These are phyloP conservation scores for Aphanoascus verrucosus DNA, from an alignment of 2,329 filamentous ascomycete genomes.

Conservation along the genomic window DNA sequence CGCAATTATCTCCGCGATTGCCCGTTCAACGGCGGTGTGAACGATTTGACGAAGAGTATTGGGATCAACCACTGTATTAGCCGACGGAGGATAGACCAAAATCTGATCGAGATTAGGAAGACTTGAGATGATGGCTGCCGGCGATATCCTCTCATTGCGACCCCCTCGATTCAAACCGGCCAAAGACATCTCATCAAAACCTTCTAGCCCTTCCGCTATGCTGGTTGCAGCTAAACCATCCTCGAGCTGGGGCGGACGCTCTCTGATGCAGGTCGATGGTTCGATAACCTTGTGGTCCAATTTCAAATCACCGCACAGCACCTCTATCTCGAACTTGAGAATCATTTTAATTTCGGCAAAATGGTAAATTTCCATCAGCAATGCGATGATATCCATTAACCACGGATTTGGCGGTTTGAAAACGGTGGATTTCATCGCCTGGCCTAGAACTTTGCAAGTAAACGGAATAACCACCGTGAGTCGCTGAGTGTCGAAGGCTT, in stretches of 20 bases:
- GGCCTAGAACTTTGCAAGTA: conserved; percentile 86
- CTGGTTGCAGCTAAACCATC: conserved; percentile 43
- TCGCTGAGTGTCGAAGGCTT: conserved; percentile 85
- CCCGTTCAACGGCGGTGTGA: conserved; percentile 71
- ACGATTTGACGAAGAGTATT: conserved; percentile 62
- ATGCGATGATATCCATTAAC: conserved; percentile 88
- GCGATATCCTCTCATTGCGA: conserved; percentile 61
- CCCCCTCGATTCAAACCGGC: conserved; percentile 61
- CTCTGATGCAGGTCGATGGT: conserved; percentile 74
- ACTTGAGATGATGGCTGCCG: conserved; percentile 63
- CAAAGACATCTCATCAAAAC: conserved; percentile 71
- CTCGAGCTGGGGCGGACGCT: conserved; percentile 56
- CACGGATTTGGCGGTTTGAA: conserved; percentile 95
- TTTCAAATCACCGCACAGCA: conserved; percentile 82
- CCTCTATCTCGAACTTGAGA: conserved; percentile 96
- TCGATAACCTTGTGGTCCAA: conserved; percentile 90
- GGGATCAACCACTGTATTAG: conserved; percentile 65
- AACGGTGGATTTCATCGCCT: conserved; percentile 72
- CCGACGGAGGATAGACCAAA: conserved; percentile 66
- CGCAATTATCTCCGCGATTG: conserved; percentile 91
- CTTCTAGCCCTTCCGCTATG: conserved; percentile 59
- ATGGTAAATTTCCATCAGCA: conserved; percentile 88
- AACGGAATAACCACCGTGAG: conserved; percentile 91
- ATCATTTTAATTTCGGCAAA: conserved; percentile 90
- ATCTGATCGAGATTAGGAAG: conserved; percentile 75